A percentile compares a stretch with the other conserved stretches of the same genome.
Evolutionary conservation across 2,329 filamentous ascomycete genomes (phyloP).

Genomic region (Alternaria sp.): DNA sequence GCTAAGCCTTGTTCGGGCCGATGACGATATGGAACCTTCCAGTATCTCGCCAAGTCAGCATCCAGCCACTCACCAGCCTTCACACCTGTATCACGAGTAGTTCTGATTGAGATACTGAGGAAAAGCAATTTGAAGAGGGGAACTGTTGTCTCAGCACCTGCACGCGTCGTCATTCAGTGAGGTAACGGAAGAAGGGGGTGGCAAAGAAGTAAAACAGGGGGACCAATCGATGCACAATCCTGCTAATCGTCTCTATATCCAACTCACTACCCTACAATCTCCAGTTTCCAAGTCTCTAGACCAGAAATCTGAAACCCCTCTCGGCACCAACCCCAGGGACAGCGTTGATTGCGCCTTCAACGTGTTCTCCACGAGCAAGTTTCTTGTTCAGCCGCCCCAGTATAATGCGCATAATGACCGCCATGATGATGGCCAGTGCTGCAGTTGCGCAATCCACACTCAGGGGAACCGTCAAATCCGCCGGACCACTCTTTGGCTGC

Average conservation of each 20-base stretch:
- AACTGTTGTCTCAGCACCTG: not conserved
- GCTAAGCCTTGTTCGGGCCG: slow-evolving; percentile 16
- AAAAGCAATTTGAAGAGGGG: not conserved
- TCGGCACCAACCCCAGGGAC: slow-evolving; percentile 62
- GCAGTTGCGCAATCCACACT: slow-evolving; percentile 71
- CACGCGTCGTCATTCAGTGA: not conserved
- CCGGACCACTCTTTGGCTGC: slow-evolving; percentile 46
- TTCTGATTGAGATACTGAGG: not conserved
- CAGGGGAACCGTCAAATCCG: slow-evolving; percentile 63
- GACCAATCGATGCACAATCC: not conserved
- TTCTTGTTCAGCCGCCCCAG: slow-evolving; percentile 72
- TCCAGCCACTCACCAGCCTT: slow-evolving; percentile 1
- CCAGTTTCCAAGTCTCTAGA: slow-evolving; percentile 48
- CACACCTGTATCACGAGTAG: not conserved
- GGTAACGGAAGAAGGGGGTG: not conserved
- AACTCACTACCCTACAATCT: not conserved
- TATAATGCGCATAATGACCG: slow-evolving; percentile 67
- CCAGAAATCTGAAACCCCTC: slow-evolving; percentile 71
- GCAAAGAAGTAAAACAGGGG: slow-evolving; percentile 9
- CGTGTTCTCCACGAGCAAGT: slow-evolving; percentile 67
- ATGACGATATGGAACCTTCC: slow-evolving; percentile 29
- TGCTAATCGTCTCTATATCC: not conserved
- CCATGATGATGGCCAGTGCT: slow-evolving; percentile 68
- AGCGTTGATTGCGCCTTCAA: slow-evolving; percentile 60
- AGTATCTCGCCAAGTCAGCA: slow-evolving; percentile 13